Evolutionary conservation across 2,329 filamentous ascomycete species (phyloP).

Genomic region (Cadophora gregata): DNA sequence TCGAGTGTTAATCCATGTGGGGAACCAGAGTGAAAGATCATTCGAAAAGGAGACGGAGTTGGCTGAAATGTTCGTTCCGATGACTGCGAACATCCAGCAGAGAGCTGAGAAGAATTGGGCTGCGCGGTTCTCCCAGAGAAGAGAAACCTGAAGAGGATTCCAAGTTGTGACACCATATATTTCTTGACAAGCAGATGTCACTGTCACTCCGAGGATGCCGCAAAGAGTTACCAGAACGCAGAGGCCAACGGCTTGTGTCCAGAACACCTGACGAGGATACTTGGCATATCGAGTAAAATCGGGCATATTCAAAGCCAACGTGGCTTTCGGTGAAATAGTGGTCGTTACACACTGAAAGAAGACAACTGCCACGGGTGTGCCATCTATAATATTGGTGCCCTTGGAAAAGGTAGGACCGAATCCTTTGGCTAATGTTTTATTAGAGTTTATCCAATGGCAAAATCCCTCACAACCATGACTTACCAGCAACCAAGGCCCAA

Average conservation of each 20-base stretch:
- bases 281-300: slow-evolving; percentile 43
- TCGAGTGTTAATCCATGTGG: slow-evolving; percentile 56
- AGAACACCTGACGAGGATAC: slow-evolving; percentile 35
- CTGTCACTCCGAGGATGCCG: slow-evolving; percentile 38
- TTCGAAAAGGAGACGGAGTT: slow-evolving; percentile 46
- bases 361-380: slow-evolving; percentile 29
- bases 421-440: slow-evolving; percentile 29
- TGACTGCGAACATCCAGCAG: slow-evolving; percentile 39
- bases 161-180: slow-evolving; percentile 41
- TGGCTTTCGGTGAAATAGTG: slow-evolving; percentile 37
- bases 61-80: slow-evolving; percentile 50
- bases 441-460: background rate
- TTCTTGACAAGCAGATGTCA: slow-evolving; percentile 37
- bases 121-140: slow-evolving; percentile 39
- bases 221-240: slow-evolving; percentile 37
- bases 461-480: slow-evolving; percentile 2
- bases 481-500: slow-evolving; percentile 35
- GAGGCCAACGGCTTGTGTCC: slow-evolving; percentile 37
- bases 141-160: slow-evolving; percentile 39
- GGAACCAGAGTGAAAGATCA: slow-evolving; percentile 53
- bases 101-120: slow-evolving; percentile 43
- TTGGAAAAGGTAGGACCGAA: slow-evolving; percentile 36
- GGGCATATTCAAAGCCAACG: slow-evolving; percentile 42
- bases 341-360: slow-evolving; percentile 36
- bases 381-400: slow-evolving; percentile 31